Evolutionary conservation across 1,139 yeast genomes (phyloP), one percentile per base, ranked within the genome.

Genomic region (Debaryomyces coudertii): DNA sequence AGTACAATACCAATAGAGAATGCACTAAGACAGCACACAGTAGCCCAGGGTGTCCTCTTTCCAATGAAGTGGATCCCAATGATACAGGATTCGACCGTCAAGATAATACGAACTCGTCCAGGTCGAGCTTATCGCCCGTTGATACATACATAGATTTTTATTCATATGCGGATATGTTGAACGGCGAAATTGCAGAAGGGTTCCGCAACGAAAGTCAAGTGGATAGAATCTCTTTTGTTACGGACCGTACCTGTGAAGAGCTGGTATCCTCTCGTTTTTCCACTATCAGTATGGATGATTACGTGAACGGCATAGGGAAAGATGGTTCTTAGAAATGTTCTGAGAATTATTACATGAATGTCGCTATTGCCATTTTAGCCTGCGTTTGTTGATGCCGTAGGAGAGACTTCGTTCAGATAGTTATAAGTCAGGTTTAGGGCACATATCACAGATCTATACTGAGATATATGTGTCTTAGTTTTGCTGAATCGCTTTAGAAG

Each of bases 161-260:
- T 45, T 62, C 65, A 16, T 64, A 58, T 51, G 69, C 67, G 4
- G 69, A 64, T 33, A 61, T 63, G 55, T 52, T 62, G 30, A 55
- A 56, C 37, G 52, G 54, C 31, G 66, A 62, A 43, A 29, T 27
- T n/a, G 18, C 31, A 9, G 27, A 18, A 16, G 29, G 18, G 14
- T 33, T 33, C 24, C 36, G 20, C 24, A 33, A 23, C 14, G 28
- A 20, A n/a, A 33, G 35, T 15, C 31, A 18, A 20, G 4, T 20
- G 12, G 36, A 33, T 20, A 33, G 15, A 33, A 20, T 33, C 7
- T 33, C 24, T 5, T 33, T 11, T 8, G 27, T 38, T 23, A 22
- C 27, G 15, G 36, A 40, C 22, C 23, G 16, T 7, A n/a, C 22
- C 43, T 23, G 18, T n/a, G 22, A 18, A 16, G 39, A 18, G 7